phyloP scores from a whole-genome alignment of 371 early-diverging fungal species.

The Mycotypha africana region DNA sequence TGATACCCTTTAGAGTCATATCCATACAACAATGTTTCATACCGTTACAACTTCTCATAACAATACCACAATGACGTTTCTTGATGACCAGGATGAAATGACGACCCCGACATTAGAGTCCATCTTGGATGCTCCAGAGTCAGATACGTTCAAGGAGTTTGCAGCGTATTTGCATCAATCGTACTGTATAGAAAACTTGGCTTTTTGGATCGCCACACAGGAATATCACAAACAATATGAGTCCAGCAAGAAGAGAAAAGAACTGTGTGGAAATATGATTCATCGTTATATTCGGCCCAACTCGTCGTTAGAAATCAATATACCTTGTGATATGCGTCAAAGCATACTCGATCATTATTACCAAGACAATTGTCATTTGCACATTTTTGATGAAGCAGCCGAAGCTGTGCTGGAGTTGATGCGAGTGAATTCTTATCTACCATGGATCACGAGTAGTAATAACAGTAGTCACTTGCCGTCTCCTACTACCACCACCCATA shows the following conservation, averaged over 20 bases:
- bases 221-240: constrained; percentile 16
- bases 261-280: constrained; percentile 22
- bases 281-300: constrained; percentile 31
- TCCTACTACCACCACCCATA: too few relatives aligned
- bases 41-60: too few relatives aligned
- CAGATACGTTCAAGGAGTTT: constrained; percentile 31
- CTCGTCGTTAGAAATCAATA: constrained; percentile 46
- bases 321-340: constrained; percentile 44
- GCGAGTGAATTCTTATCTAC: constrained; percentile 43
- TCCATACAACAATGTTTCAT: too few relatives aligned
- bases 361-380: constrained; percentile 17
- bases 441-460: constrained; percentile 19
- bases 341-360: constrained; percentile 25
- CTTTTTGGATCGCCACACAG: constrained; percentile 40
- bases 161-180: constrained; percentile 28
- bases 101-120: constrained; percentile 31
- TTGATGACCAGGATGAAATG: too few relatives aligned
- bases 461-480: too few relatives aligned
- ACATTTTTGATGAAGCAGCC: constrained; percentile 28
- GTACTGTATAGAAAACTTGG: constrained; percentile 39
- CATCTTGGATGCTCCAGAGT: constrained; percentile 21
- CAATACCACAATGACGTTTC: too few relatives aligned
- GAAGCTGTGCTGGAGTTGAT: constrained; percentile 40
- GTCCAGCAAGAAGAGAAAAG: not conserved
- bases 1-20: too few relatives aligned